Base-by-base conservation (phyloP, 148 eudicot species). In the Arctostaphylos glauca region DNA sequence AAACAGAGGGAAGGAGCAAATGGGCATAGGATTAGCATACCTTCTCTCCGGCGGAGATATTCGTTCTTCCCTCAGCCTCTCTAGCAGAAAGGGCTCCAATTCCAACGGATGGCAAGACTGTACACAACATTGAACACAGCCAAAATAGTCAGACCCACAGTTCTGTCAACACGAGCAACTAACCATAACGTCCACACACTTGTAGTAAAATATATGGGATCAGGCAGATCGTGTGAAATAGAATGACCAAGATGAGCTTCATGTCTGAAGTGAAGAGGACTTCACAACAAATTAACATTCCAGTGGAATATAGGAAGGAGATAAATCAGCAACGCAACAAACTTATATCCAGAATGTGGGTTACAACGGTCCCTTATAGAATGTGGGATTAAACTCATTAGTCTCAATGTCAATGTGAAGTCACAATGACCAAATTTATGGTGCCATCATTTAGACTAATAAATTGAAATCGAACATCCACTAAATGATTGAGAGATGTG, bases 11-110 rank as follows among this genome's bases (percentile, higher is more conserved):
- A 77, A 55, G 9, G 9, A 19, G 58, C 38, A 18, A 47, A 53
- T 2, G 58, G 7, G 21, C 46, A 13, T 43, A 9, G 31, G 56
- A 21, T 47, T 49, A 21, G 41, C 43, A 82, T 87, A 95, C 98
- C 96, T 94, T 95, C 76, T 95, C 98, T 52, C 92, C 97, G 56
- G 92, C 87, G 76, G 95, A 88, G 15, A 87, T 82, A 81, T 91
- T 92, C 60, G 91, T 85, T 84, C 96, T 89, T 81, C 98, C 99
- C 89, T 96, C 99, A 80, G 95, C 93, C 84, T 94, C 99, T 89
- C 99, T 89, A 82, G 93, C 92, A 84, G 99, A 94, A 87, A 96
- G 98, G 83, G 99, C 96, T 85, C 95, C 98, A 82, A 93, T 87
- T 43, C 99, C 99, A 86, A 90, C 81, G 70, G 99, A 94, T 75